Conservation (phyloP, 306 rosid species). For the Cicer pinnatifidum region DNA sequence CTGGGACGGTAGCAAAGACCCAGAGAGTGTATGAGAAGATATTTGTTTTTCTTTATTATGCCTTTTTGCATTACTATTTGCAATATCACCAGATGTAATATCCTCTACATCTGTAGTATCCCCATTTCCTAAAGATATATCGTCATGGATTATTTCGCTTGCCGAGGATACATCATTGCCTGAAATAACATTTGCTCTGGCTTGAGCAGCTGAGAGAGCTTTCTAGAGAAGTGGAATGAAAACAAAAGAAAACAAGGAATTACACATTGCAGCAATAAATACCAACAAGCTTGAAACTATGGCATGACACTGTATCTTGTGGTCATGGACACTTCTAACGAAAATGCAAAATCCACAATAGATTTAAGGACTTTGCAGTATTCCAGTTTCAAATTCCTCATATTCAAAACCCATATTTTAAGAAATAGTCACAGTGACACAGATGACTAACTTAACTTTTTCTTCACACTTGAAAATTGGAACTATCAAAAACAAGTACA, state of each 20-base stretch:
- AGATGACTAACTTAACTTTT: not conserved
- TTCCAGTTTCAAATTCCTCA: slow-evolving; percentile 22
- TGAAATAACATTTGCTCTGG: slow-evolving; percentile 61
- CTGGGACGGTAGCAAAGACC: slow-evolving; percentile 74
- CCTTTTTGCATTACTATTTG: slow-evolving; percentile 43
- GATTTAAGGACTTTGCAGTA: not conserved
- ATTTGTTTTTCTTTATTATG: slow-evolving; percentile 32
- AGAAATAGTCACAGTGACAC: not conserved
- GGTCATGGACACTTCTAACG: slow-evolving; percentile 29
- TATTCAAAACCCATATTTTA: slow-evolving; percentile 14
- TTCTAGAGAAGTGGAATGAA: slow-evolving; percentile 46
- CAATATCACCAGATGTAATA: slow-evolving; percentile 37
- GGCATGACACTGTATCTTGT: slow-evolving; percentile 9
- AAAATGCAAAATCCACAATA: slow-evolving; percentile 11
- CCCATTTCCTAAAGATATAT: slow-evolving; percentile 45
- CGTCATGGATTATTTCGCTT: slow-evolving; percentile 51
- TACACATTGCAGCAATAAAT: slow-evolving; percentile 42
- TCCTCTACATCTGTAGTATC: slow-evolving; percentile 48
- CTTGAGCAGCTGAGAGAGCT: slow-evolving; percentile 38
- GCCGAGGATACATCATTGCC: slow-evolving; percentile 38
- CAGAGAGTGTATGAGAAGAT: slow-evolving; percentile 47
- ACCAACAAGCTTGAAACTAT: slow-evolving; percentile 28
- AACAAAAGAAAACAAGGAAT: slow-evolving; percentile 19
- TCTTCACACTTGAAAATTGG: slow-evolving; percentile 11
- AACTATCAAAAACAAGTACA: not conserved